Evolutionary conservation across 1,139 yeast species (phyloP).

Genomic region (Pichia sp.): DNA sequence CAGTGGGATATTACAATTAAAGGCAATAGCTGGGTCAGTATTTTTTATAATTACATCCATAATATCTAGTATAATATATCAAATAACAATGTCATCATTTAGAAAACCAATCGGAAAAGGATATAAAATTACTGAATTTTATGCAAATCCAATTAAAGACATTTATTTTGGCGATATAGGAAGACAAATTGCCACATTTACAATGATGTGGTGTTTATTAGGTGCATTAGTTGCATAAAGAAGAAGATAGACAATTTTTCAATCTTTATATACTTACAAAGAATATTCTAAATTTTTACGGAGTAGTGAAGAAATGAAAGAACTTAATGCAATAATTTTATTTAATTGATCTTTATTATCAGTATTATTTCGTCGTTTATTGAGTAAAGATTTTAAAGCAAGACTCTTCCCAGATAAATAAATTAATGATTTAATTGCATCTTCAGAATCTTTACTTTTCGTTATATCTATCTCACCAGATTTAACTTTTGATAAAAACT

Average conservation of each 20-base stretch:
- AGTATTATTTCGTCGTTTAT: background rate
- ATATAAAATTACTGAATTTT: conserved; percentile 33
- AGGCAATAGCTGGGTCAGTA: conserved; percentile 55
- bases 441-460: background rate
- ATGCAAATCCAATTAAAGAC: conserved; percentile 47
- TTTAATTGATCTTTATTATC: conserved; percentile 1
- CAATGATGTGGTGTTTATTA: conserved; percentile 82
- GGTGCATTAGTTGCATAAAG: conserved; percentile 44
- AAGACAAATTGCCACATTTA: conserved; percentile 59
- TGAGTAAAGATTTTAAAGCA: conserved; percentile 1
- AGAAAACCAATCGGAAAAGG: conserved; percentile 10
- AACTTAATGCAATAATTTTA: conserved; percentile 4
- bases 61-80: conserved; percentile 39
- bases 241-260: background rate
- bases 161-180: conserved; percentile 51
- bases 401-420: conserved; percentile 2
- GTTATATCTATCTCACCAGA: conserved; percentile 5
- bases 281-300: conserved; percentile 6
- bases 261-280: no score
- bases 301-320: conserved; percentile 10
- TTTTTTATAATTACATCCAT: conserved; percentile 50
- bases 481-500: conserved; percentile 8
- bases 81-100: conserved; percentile 39
- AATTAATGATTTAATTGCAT: conserved; percentile 5
- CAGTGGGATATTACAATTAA: conserved; percentile 67